Conservation (phyloP, 805 yeast species). For the Saturnispora sekii region DNA sequence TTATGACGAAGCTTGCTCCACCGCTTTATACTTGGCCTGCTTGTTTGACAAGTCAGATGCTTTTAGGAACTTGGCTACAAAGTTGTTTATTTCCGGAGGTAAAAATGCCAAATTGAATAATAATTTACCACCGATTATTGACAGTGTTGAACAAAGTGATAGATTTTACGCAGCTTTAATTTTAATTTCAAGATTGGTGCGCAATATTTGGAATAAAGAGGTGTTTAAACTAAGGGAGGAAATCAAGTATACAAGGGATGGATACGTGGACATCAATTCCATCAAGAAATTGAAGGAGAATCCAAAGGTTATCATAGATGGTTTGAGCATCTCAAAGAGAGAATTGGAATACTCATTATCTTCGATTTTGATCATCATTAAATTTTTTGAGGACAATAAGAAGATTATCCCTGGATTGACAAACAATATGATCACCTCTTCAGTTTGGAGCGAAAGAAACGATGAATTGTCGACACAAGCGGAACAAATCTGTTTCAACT, state of each 20-base stretch:
- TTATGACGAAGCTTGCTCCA: conserved; percentile 79
- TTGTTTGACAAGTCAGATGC: conserved; percentile 52
- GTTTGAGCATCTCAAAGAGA: conserved; percentile 35
- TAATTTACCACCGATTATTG: conserved; percentile 36
- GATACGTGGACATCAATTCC: conserved; percentile 30
- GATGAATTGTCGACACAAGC: conserved; percentile 71
- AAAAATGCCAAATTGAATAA: conserved; percentile 36
- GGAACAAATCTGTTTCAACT: conserved; percentile 79
- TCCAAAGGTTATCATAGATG: conserved; percentile 31
- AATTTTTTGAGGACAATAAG: conserved; percentile 59
- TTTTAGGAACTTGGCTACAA: conserved; percentile 37
- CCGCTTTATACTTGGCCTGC: conserved; percentile 77
- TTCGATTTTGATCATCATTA: conserved; percentile 57
- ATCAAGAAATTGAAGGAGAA: conserved; percentile 32
- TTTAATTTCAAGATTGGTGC: conserved; percentile 65
- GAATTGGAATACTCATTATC: conserved; percentile 64
- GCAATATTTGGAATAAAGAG: conserved; percentile 68
- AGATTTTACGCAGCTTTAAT: conserved; percentile 83
- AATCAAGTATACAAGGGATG: conserved; percentile 26
- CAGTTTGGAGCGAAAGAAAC: conserved; percentile 31
- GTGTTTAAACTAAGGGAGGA: conserved; percentile 41
- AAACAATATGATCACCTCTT: conserved; percentile 40
- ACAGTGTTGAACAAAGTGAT: conserved; percentile 82
- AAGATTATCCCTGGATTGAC: conserved; percentile 51
- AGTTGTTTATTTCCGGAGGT: conserved; percentile 45